Evolutionary conservation across 202 grass and related monocot genomes (phyloP), one percentile per base, ranked within the genome.

Genomic region (Musa balbisiana): DNA sequence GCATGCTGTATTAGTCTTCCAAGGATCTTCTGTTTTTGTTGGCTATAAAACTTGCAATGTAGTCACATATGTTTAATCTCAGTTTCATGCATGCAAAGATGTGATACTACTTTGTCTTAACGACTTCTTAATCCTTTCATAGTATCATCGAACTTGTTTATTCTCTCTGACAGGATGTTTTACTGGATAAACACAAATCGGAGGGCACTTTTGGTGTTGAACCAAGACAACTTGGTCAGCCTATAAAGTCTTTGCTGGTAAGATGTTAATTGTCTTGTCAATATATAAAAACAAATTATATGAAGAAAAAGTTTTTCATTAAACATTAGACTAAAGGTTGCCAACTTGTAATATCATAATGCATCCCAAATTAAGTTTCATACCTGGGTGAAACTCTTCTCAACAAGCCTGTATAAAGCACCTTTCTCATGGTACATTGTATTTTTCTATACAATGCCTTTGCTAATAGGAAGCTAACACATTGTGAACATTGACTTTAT

Each of bases 171-270:
- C 83, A 94, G 88, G 91, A 94, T 67, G 73, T 79, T 8, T 72
- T 94, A 73, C 77, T 94, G 79, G 91, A 94, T 83, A 94, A 86
- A 77, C 86, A 90, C 82, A 76, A 86, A 81, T 77, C 87, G 65
- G 75, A 85, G 73, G 85, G 79, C 67, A 76, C 85, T 80, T 94
- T 94, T 76, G 91, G 84, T 67, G 88, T 82, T 60, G 87, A 94
- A 62, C 72, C 84, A 76, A 88, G 72, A 82, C 70, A 53, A 6
- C 82, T 90, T 70, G 87, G 85, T 53, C 85, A 77, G 43, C 88
- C 87, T 63, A 49, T 88, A 59, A 94, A 94, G 73, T 94, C 88
- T 62, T 88, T 90, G 79, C 51, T 94, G 91, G 88, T 88, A 90
- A 80, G 33, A 81, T 53, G 8, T 17, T 69, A 5, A 11, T 59